These are phyloP conservation scores for Pleurotus citrinopileatus DNA, from an alignment of 768 basidiomycete species.

Conservation along the genomic window DNA sequence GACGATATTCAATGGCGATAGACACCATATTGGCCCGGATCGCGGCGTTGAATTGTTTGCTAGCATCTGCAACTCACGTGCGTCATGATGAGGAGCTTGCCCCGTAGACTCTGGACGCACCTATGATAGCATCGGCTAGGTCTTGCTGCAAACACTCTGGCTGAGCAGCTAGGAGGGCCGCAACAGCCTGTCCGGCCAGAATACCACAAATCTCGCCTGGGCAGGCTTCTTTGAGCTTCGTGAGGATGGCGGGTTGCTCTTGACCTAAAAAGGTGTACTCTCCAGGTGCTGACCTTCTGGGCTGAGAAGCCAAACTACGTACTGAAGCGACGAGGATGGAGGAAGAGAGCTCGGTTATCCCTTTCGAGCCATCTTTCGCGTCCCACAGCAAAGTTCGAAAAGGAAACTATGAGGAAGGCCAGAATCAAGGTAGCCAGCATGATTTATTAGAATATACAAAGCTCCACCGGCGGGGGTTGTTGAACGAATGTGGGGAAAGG, in stretches of 20 bases:
- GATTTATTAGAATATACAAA: constrained; percentile 13
- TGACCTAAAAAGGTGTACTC: constrained; percentile 22
- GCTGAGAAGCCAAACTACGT: not conserved
- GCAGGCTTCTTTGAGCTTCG: constrained; percentile 44
- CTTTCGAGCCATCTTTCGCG: constrained; percentile 49
- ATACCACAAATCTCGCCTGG: constrained; percentile 45
- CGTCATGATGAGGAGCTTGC: not conserved
- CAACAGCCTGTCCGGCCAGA: constrained; percentile 47
- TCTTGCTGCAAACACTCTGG: constrained; percentile 57
- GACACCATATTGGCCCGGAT: constrained; percentile 51
- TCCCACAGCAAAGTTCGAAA: constrained; percentile 25
- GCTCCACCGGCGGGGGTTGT: constrained; percentile 12
- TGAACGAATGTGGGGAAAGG: constrained; percentile 3
- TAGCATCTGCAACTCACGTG: constrained; percentile 37
- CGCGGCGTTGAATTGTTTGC: constrained; percentile 47
- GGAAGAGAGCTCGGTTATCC: constrained; percentile 37
- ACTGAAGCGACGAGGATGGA: constrained; percentile 53
- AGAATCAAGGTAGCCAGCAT: constrained; percentile 19
- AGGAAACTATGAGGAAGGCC: constrained; percentile 17
- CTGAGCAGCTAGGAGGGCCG: constrained; percentile 49
- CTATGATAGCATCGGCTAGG: constrained; percentile 54
- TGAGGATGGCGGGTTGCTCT: constrained; percentile 45
- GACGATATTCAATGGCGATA: constrained; percentile 50
- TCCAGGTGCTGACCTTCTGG: too few species aligned
- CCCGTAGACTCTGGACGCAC: constrained; percentile 24